phyloP scores from a whole-genome alignment of 345 rosid genomes.

The Salix viminalis region DNA sequence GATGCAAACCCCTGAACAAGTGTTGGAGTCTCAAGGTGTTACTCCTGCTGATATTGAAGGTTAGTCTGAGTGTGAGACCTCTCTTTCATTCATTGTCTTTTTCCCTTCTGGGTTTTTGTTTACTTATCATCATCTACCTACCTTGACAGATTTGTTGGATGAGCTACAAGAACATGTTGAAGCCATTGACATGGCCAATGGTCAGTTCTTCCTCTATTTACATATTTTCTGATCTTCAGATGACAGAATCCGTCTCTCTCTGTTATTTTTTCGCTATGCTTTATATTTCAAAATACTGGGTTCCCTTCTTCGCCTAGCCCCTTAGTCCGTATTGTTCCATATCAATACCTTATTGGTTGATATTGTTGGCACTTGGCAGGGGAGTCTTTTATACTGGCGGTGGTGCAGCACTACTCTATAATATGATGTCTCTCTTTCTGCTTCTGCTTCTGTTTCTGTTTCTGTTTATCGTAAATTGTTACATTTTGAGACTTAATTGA shows the following conservation, averaged over 20 bases:
- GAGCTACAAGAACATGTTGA: conserved; percentile 63
- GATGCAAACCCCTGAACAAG: conserved; percentile 67
- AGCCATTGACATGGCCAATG: conserved; percentile 23
- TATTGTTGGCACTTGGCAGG: background rate
- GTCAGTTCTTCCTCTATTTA: background rate
- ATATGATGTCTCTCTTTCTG: background rate
- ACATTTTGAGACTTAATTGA: background rate
- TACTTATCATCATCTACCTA: background rate
- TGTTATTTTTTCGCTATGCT: no score
- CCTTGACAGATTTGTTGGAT: conserved; percentile 51
- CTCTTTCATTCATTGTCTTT: background rate
- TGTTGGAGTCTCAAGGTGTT: conserved; percentile 72
- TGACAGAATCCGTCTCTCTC: no score
- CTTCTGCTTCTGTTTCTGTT: background rate
- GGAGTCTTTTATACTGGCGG: background rate
- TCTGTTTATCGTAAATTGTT: background rate
- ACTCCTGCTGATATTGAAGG: conserved; percentile 72
- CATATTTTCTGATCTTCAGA: background rate
- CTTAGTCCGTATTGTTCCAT: background rate
- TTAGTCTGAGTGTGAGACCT: conserved; percentile 1
- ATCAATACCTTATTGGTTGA: background rate
- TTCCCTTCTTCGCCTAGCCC: background rate
- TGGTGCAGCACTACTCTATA: background rate
- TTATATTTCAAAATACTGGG: no score
- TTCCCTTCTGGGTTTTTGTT: background rate